Percentiles rank a stretch among this genome's conserved stretches.
Conservation (phyloP, 2,329 filamentous ascomycete species). For the Paecilomyces niveus region DNA sequence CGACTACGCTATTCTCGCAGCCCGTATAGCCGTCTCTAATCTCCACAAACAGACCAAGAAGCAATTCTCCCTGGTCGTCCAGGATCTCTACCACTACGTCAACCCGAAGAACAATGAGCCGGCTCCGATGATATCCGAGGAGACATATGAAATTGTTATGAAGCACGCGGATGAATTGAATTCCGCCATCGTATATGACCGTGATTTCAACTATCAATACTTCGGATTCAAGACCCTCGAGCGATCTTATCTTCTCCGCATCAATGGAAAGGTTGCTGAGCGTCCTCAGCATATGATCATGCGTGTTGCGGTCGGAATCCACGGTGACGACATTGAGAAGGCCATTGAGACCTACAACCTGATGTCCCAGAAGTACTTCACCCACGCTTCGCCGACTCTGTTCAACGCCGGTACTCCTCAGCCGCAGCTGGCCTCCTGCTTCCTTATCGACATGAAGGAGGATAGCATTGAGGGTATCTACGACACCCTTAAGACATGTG, state of each 20-base stretch:
- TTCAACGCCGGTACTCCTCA: conserved; percentile 97
- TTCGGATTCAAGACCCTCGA: conserved; percentile 99
- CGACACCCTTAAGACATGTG: conserved; percentile 97
- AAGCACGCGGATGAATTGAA: conserved; percentile 95
- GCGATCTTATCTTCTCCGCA: conserved; percentile 91
- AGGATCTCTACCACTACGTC: conserved; percentile 89
- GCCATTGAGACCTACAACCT: conserved; percentile 97
- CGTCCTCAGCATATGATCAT: conserved; percentile 99
- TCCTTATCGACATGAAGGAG: conserved; percentile 98
- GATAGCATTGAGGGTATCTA: conserved; percentile 99
- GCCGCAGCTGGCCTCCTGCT: conserved; percentile 93
- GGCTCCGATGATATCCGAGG: conserved; percentile 91
- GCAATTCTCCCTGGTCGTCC: conserved; percentile 94
- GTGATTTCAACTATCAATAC: conserved; percentile 99
- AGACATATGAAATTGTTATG: conserved; percentile 89
- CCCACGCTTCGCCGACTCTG: conserved; percentile 92
- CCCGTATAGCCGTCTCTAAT: conserved; percentile 97
- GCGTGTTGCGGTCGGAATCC: conserved; percentile 96
- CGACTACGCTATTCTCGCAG: conserved; percentile 96
- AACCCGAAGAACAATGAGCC: conserved; percentile 81
- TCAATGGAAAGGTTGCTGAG: conserved; percentile 93
- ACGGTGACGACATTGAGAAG: conserved; percentile 88
- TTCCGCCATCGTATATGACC: conserved; percentile 97
- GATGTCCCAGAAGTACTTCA: conserved; percentile 99
- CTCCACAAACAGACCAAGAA: conserved; percentile 99